Evolutionary conservation across 345 rosid genomes (phyloP).

Genomic region (Erucastrum elatum): DNA sequence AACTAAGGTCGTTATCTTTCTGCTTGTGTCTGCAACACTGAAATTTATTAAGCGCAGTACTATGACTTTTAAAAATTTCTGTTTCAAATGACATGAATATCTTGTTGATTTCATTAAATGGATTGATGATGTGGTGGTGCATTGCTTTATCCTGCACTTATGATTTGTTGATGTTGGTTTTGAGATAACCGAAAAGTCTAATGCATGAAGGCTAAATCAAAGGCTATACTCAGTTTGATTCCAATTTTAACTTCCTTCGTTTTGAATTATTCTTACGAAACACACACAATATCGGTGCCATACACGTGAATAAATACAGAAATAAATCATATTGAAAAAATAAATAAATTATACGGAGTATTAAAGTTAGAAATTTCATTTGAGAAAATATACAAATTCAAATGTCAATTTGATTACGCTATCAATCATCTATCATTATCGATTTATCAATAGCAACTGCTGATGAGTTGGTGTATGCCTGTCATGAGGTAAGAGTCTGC

Average conservation of each 20-base stretch:
- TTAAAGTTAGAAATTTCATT: not conserved
- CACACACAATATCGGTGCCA: not conserved
- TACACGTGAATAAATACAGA: not conserved
- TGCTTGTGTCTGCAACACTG: slow-evolving; percentile 15
- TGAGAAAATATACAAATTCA: not conserved
- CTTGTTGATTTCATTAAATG: slow-evolving; percentile 28
- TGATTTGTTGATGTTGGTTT: slow-evolving; percentile 1
- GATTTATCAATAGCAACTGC: not conserved
- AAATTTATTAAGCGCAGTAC: slow-evolving; percentile 13
- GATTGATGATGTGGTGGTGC: slow-evolving; percentile 32
- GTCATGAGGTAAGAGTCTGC: slow-evolving; percentile 1
- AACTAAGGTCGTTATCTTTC: slow-evolving; percentile 3
- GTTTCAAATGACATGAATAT: slow-evolving; percentile 22
- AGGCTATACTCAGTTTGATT: not conserved
- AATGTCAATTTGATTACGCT: not conserved
- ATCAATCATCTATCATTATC: not conserved
- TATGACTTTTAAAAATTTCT: not conserved
- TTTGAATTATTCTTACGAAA: not conserved
- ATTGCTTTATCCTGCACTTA: slow-evolving; percentile 1
- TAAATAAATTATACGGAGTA: not conserved
- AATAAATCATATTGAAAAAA: not conserved
- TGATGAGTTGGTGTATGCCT: slow-evolving; percentile 26
- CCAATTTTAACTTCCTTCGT: not conserved
- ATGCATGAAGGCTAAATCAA: not conserved
- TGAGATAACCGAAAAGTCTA: not conserved